Evolutionary conservation across 352 stramenopile species (phyloP).

Genomic region (Pythium rhizo-oryzae): DNA sequence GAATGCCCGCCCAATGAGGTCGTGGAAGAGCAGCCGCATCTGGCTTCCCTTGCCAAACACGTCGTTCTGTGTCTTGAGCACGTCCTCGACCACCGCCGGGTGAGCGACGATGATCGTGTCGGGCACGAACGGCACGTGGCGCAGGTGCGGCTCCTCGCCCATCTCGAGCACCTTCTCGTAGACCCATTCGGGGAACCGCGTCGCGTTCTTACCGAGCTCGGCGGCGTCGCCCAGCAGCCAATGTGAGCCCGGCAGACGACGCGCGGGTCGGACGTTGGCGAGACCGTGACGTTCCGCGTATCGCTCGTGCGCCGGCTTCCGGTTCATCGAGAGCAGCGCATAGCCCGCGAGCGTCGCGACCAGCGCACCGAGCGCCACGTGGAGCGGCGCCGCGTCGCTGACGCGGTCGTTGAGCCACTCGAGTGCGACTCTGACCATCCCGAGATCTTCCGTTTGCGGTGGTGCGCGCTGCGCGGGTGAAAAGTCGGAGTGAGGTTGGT

Average conservation of each 20-base stretch:
- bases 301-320: slow-evolving; percentile 3
- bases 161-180: slow-evolving; percentile 13
- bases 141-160: slow-evolving; percentile 9
- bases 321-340: slow-evolving; percentile 5
- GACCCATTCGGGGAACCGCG: slow-evolving; percentile 20
- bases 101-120: slow-evolving; percentile 17
- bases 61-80: slow-evolving; percentile 25
- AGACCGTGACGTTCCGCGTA: slow-evolving; percentile 6
- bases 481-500: too few relatives aligned
- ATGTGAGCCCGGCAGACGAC: neutral
- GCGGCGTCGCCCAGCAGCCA: slow-evolving; percentile 3
- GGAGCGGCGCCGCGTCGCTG: neutral
- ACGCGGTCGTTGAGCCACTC: too few relatives aligned
- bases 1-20: slow-evolving; percentile 23
- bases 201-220: slow-evolving; percentile 14
- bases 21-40: slow-evolving; percentile 2
- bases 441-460: too few relatives aligned
- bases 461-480: too few relatives aligned
- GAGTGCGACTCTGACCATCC: too few relatives aligned
- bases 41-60: slow-evolving; percentile 17
- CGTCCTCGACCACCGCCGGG: slow-evolving; percentile 22
- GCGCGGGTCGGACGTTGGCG: neutral
- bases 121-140: slow-evolving; percentile 3
- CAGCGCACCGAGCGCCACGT: neutral
- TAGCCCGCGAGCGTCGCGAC: slow-evolving; percentile 2